Evolutionary conservation across 352 stramenopile species (phyloP).

Genomic region (Globisporangium rhizosaccharum): DNA sequence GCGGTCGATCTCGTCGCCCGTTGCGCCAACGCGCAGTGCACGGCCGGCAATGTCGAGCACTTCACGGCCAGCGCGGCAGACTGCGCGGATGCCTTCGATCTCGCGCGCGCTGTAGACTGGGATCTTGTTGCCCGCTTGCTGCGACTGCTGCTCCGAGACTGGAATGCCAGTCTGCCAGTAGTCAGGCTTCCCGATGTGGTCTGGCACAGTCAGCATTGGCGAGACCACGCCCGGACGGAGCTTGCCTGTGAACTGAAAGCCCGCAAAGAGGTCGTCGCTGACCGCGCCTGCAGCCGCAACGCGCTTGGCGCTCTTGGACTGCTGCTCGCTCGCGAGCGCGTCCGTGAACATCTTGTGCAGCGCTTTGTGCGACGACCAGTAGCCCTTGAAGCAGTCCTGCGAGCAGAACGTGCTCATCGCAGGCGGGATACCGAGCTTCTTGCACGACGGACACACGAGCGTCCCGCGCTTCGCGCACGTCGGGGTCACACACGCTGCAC

Average conservation of each 20-base stretch:
- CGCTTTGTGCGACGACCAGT: conserved; percentile 94
- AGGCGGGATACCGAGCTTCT: conserved; percentile 84
- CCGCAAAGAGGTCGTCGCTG: conserved; percentile 34
- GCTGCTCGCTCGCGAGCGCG: conserved; percentile 46
- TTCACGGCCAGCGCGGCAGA: conserved; percentile 86
- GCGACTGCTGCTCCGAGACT: conserved; percentile 56
- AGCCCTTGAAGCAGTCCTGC: conserved; percentile 95
- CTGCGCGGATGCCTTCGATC: conserved; percentile 92
- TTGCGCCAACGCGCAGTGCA: conserved; percentile 86
- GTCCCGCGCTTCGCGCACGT: conserved; percentile 74
- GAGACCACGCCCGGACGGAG: conserved; percentile 82
- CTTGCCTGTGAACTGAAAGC: conserved; percentile 80
- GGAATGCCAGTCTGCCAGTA: conserved; percentile 87
- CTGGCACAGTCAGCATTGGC: conserved; percentile 66
- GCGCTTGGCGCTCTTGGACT: conserved; percentile 18
- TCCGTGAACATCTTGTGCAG: conserved; percentile 94
- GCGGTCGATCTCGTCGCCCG: conserved; percentile 96
- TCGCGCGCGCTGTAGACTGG: conserved; percentile 92
- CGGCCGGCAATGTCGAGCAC: conserved; percentile 94
- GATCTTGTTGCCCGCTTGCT: conserved; percentile 73
- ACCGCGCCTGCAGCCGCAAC: conserved; percentile 14
- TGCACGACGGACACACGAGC: conserved; percentile 89
- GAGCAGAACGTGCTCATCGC: conserved; percentile 90
- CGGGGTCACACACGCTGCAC: conserved; percentile 54
- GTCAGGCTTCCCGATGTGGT: conserved; percentile 81